Conservation (phyloP, 2,329 filamentous ascomycete genomes). For the Fusarium metavorans region DNA sequence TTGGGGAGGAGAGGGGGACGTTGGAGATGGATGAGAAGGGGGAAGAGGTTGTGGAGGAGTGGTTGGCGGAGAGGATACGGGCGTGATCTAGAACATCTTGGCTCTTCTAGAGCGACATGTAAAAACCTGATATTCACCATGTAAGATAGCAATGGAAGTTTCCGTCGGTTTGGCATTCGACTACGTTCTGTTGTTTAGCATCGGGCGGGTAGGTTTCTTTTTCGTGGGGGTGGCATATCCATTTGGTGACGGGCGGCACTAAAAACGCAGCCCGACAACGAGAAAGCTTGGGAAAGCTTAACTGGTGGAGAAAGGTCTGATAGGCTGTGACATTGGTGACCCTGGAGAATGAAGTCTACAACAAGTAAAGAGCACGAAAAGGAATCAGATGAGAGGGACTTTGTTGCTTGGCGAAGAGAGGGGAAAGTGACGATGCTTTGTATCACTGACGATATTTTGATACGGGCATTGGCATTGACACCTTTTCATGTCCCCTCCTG, state of each 20-base stretch:
- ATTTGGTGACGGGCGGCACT: background rate
- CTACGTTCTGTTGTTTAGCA: background rate
- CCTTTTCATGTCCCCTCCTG: background rate
- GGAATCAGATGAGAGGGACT: background rate
- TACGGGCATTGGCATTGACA: background rate
- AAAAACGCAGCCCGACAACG: conserved; percentile 24
- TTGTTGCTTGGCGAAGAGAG: background rate
- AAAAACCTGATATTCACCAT: background rate
- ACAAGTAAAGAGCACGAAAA: background rate
- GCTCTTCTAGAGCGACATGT: background rate
- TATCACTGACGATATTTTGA: background rate
- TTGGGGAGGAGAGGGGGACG: conserved; percentile 47
- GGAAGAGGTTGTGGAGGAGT: conserved; percentile 43
- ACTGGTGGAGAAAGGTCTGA: conserved; percentile 29
- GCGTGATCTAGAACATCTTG: background rate
- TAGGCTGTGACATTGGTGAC: background rate
- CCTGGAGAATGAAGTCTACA: conserved; percentile 1
- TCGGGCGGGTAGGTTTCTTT: background rate
- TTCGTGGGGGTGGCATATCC: conserved; percentile 10
- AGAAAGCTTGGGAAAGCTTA: conserved; percentile 37
- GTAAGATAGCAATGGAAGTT: background rate
- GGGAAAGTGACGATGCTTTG: background rate
- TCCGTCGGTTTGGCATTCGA: background rate
- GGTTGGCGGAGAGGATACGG: conserved; percentile 44
- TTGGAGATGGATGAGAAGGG: conserved; percentile 46